phyloP scores from a whole-genome alignment of 164 flowering plant genomes.

The Aristolochia californica region DNA sequence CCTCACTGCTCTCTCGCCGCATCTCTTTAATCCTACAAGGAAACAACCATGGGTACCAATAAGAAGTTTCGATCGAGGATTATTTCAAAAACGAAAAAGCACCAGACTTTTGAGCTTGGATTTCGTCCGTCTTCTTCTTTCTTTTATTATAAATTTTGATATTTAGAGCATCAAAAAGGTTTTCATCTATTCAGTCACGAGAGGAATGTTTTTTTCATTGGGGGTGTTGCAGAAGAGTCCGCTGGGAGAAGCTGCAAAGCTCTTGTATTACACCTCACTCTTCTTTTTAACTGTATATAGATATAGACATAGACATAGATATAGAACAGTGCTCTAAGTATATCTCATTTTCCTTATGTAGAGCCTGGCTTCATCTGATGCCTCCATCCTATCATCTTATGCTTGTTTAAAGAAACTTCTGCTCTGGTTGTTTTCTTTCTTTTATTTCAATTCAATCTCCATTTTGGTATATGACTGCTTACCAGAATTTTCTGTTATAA shows the following conservation, averaged over 20 bases:
- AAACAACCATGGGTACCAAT: neutral
- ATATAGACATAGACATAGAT: slow-evolving; percentile 3
- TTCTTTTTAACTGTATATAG: slow-evolving; percentile 4
- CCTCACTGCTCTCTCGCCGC: neutral
- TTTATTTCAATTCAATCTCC: neutral
- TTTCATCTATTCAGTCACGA: neutral
- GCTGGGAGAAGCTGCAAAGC: neutral
- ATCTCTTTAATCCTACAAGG: neutral
- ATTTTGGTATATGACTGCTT: neutral
- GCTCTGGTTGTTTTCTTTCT: neutral
- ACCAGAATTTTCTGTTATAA: too few species aligned
- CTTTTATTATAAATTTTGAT: neutral
- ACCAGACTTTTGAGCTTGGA: too few species aligned
- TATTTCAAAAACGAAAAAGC: neutral
- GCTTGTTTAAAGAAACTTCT: neutral
- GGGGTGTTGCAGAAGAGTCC: neutral
- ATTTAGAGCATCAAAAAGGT: neutral
- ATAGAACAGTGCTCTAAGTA: slow-evolving; percentile 1
- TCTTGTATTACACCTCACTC: neutral
- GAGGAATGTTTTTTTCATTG: neutral
- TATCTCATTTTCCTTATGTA: slow-evolving; percentile 7
- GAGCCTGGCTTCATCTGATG: slow-evolving; percentile 3
- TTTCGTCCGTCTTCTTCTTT: too few species aligned
- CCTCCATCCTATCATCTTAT: slow-evolving; percentile 1
- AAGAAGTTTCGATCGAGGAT: neutral